Evolutionary conservation across 106 monocot genomes (phyloP).

Genomic region (Dioscorea alata): DNA sequence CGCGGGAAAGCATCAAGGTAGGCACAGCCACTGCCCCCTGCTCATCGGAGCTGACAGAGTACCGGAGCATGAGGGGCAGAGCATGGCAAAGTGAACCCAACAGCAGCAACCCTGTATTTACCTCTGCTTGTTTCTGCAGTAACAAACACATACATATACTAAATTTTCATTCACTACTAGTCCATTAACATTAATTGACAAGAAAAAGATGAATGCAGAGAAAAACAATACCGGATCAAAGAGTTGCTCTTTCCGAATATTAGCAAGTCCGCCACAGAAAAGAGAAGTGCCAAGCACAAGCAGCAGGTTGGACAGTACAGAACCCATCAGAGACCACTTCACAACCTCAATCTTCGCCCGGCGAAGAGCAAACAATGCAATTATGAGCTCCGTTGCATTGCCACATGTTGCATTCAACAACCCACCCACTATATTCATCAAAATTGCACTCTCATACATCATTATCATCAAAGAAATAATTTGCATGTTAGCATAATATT

Average conservation of each 20-base stretch:
- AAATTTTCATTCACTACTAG: no score
- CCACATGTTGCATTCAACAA: slow-evolving; percentile 69
- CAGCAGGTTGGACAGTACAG: slow-evolving; percentile 71
- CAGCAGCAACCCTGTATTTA: slow-evolving; percentile 51
- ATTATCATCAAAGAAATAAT: no score
- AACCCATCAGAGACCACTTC: slow-evolving; percentile 71
- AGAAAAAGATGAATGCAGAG: background rate
- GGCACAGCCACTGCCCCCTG: background rate
- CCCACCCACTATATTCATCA: slow-evolving; percentile 23
- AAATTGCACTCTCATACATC: no score
- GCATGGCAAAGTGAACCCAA: slow-evolving; percentile 58
- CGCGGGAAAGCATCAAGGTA: slow-evolving; percentile 49
- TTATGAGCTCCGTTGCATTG: slow-evolving; percentile 54
- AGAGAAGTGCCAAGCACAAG: slow-evolving; percentile 79
- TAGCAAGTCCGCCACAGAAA: slow-evolving; percentile 50
- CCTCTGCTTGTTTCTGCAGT: slow-evolving; percentile 69
- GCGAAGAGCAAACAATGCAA: slow-evolving; percentile 46
- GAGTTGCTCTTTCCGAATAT: slow-evolving; percentile 46
- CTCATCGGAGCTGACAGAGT: slow-evolving; percentile 17
- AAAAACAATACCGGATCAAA: slow-evolving; percentile 45
- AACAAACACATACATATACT: no score
- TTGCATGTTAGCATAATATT: no score
- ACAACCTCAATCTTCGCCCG: slow-evolving; percentile 46
- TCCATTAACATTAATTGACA: no score
- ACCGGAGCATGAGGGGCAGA: slow-evolving; percentile 39